Base-by-base conservation (phyloP, 371 early-diverging fungal species). In the Mucor sp. region DNA sequence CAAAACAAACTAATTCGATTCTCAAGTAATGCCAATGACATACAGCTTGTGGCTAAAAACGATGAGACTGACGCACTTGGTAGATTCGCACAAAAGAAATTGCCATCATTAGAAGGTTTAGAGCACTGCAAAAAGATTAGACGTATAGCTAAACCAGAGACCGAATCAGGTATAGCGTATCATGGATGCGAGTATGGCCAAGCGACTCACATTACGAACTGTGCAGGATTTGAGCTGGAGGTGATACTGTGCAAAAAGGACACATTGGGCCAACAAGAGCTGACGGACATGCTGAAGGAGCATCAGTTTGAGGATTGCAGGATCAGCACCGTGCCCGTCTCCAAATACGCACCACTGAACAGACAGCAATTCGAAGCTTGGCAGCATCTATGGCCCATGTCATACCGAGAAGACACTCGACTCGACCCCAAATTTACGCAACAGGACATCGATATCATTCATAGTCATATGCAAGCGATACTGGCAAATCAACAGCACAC, bases 351-450 rank as follows among this genome's bases (percentile, higher is more conserved):
- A 19, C 85, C 90, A 0, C 44, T 83, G 28, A 90, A 87, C 17
- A 66, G 84, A 44, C 27, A 71, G 4, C 90, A 90, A 60, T 89
- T 81, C 65, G 87, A 86, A 32, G 77, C 72, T 35, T 90, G 90
- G 87, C 81, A 80, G 50, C 59, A 70, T 43, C 48, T 86, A 21
- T 90, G 90, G 90, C 89, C 90, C 8, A 71, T 86, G 12, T 72
- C 75, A 15, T 90, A 82, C 62, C 78, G 84, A 32, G 90, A 90
- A 67, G 86, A 90, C 66, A 76, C 78, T 6, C 80, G 82, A 23
- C 71, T 82, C 33, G 83, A 85, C 58, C 83, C 84, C 0, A 84
- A 76, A 39, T 86, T 87, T 35, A 78, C 75, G 0, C 66, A 67
- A 35, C 48, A 70, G 14, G 86, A 87, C 28, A 63, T 79, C 15